These are phyloP conservation scores for Lippia alba DNA, from an alignment of 305 asterid genomes.

Conservation along the genomic window DNA sequence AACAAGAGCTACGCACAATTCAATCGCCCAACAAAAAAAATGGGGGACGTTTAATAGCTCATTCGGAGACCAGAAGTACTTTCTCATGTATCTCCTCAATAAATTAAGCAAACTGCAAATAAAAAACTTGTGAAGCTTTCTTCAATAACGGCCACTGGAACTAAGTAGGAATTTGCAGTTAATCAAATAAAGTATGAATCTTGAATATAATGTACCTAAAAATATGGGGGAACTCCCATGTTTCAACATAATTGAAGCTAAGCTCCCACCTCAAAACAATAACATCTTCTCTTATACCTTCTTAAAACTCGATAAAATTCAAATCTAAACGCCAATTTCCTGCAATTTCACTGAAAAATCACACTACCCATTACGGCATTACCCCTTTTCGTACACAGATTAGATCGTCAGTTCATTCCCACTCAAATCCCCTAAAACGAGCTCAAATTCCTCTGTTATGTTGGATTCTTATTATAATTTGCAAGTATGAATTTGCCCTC, in stretches of 20 bases:
- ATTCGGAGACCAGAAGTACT: conserved; percentile 37
- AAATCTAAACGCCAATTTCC: not conserved
- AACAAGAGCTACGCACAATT: conserved; percentile 15
- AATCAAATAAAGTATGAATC: not conserved
- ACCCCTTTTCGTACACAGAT: not conserved
- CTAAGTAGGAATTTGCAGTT: conserved; percentile 36
- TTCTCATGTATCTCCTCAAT: conserved; percentile 74
- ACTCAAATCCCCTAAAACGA: not conserved
- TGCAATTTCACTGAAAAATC: not conserved
- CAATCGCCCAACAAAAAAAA: conserved; percentile 5
- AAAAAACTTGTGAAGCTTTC: conserved; percentile 69
- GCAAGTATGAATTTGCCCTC: no score
- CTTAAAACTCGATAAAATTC: not conserved
- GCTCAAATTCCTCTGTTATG: not conserved
- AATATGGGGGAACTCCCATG: not conserved
- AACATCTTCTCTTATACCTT: not conserved
- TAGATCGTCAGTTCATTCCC: not conserved
- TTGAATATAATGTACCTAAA: not conserved
- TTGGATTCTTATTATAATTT: no score
- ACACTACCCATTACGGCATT: not conserved
- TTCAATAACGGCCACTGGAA: conserved; percentile 77
- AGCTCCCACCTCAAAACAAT: not conserved
- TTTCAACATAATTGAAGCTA: not conserved
- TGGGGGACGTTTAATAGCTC: not conserved
- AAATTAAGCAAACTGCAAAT: conserved; percentile 63